Evolutionary conservation across 768 basidiomycete genomes (phyloP).

Genomic region (Suillus luteus): DNA sequence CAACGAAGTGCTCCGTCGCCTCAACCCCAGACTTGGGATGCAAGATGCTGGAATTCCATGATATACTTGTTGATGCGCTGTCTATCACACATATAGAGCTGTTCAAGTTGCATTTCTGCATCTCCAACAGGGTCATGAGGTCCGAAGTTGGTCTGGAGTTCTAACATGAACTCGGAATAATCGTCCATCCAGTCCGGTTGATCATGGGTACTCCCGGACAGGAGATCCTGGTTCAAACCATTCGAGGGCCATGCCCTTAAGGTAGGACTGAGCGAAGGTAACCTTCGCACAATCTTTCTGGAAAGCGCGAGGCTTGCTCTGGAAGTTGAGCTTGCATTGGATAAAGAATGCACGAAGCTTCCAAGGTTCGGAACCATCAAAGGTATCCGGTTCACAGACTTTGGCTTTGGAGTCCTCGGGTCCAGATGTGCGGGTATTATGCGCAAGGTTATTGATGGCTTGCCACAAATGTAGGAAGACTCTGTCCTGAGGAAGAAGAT

Average conservation of each 20-base stretch:
- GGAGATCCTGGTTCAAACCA: neutral
- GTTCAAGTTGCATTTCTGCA: too few relatives aligned
- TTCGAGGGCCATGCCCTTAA: neutral
- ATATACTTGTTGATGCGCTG: too few relatives aligned
- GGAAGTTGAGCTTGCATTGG: neutral
- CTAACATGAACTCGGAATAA: too few relatives aligned
- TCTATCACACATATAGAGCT: too few relatives aligned
- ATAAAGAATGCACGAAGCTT: neutral
- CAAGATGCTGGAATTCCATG: too few relatives aligned
- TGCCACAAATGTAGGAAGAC: neutral
- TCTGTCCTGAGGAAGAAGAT: neutral
- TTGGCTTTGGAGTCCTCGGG: neutral
- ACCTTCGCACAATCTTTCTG: neutral
- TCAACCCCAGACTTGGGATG: too few relatives aligned
- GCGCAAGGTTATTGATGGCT: neutral
- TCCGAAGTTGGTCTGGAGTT: too few relatives aligned
- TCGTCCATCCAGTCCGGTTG: neutral
- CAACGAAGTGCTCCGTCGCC: too few relatives aligned
- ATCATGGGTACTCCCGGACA: neutral
- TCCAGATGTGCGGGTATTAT: accelerated
- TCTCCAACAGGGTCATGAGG: too few relatives aligned
- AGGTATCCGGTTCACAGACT: neutral
- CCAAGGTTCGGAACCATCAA: neutral
- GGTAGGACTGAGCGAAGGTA: neutral
- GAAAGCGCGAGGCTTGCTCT: neutral